Base-by-base conservation (phyloP, 257 asterid species). In the Dorcoceras hygrometricum region DNA sequence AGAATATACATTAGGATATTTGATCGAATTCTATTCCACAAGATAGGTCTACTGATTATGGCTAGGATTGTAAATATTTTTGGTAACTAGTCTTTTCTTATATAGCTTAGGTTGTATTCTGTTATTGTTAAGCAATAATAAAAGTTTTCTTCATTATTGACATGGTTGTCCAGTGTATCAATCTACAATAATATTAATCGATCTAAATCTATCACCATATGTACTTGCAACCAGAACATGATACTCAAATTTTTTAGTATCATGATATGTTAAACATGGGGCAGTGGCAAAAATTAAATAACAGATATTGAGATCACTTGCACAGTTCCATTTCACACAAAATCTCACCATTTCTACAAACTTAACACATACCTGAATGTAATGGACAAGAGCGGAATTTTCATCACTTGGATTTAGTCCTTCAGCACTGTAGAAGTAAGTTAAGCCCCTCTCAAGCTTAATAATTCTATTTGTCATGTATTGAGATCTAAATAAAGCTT, bases 391-490 rank as follows among this genome's bases (percentile, higher is more conserved):
- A 68, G 96, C 85, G 67, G 97, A 94, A 79, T 94, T 94, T 73
- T 88, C 97, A 55, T 94, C 97, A 71, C 84, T 88, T 55, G 95
- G 91, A 88, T 94, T 94, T 51, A 90, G 85, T 77, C 96, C 99
- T 69, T 85, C 84, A 1, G 81, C 73, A 71, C 83, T 76, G 69
- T 84, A 88, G 75, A 82, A 72, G 83, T 82, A 86, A 78, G 75
- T 76, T 69, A 71, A 75, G 60, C 96, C 96, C 67, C 63, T 80
- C 78, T 83, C 92, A 62, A 94, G 97, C 81, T 86, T 90, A 66
- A 90, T 79, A 65, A 85, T 81, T 84, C 99, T 84, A 75, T 84
- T 88, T 39, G 96, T 72, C 82, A 84, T 80, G 79, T 82, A 85
- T 68, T 94, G 99, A 76, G 99, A 94, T 65, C 91, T 81, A 76